Conservation (phyloP, 768 basidiomycete species). For the Boletus patriciae region DNA sequence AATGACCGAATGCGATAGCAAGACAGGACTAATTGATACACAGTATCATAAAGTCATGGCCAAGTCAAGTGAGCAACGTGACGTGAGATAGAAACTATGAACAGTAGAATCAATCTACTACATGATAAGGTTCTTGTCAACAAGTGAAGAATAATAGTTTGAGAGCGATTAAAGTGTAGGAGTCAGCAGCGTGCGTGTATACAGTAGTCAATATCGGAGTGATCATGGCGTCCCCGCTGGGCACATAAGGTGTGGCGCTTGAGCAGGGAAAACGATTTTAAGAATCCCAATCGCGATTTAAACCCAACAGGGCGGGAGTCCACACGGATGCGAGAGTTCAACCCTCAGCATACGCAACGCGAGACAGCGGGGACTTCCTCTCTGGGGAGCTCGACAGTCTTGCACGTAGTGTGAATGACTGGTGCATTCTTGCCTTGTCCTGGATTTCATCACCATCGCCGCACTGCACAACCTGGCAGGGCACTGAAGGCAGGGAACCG, state of each 20-base stretch:
- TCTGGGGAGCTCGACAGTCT: constrained; percentile 17
- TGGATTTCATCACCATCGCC: background rate
- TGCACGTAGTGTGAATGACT: background rate
- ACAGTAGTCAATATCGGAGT: background rate
- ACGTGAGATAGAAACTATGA: constrained; percentile 8
- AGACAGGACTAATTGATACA: constrained; percentile 27
- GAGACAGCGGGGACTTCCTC: constrained; percentile 29
- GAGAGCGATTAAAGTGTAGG: constrained; percentile 7
- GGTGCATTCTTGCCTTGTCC: constrained; percentile 4
- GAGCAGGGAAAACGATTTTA: background rate
- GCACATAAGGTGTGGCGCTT: background rate
- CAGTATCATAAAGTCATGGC: constrained; percentile 25
- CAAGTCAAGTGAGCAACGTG: background rate
- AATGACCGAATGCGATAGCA: background rate
- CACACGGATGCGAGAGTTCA: constrained; percentile 16
- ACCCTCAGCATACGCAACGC: constrained; percentile 18
- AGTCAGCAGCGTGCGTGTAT: background rate
- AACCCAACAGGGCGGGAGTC: background rate
- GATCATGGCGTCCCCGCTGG: background rate
- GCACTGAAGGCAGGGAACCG: constrained; percentile 5
- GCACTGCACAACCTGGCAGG: constrained; percentile 4
- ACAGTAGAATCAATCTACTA: constrained; percentile 33
- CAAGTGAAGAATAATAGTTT: background rate
- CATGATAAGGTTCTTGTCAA: constrained; percentile 2
- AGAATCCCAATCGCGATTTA: background rate